These are phyloP conservation scores for Calycina herbarum DNA, from an alignment of 2,329 filamentous ascomycete species.

Conservation along the genomic window DNA sequence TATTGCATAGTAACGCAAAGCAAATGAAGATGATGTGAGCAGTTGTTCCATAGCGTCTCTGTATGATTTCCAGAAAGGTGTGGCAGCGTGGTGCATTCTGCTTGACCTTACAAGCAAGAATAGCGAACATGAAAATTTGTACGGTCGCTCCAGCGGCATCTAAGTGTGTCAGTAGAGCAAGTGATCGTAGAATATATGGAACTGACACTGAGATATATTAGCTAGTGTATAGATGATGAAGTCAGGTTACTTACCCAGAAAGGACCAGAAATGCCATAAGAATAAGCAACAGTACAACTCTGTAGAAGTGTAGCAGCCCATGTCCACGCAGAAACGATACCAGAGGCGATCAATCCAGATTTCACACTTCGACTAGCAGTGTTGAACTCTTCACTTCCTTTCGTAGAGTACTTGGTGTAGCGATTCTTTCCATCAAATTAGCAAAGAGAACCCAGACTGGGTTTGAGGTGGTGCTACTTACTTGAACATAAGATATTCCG, in stretches of 20 bases:
- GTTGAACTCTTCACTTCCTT: conserved; percentile 70
- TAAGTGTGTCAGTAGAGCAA: conserved; percentile 33
- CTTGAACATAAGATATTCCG: conserved; percentile 15
- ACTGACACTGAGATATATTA: neutral
- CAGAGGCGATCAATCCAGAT: conserved; percentile 79
- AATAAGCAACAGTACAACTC: conserved; percentile 73
- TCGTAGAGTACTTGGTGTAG: conserved; percentile 15
- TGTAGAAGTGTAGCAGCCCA: conserved; percentile 83
- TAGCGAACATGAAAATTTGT: conserved; percentile 23
- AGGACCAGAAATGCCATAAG: conserved; percentile 65
- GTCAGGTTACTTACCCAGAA: conserved; percentile 55
- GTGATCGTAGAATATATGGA: conserved; percentile 23
- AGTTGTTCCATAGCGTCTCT: conserved; percentile 40
- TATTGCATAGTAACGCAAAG: conserved; percentile 42
- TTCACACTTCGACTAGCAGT: conserved; percentile 85
- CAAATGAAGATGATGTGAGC: conserved; percentile 44
- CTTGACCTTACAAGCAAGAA: conserved; percentile 45
- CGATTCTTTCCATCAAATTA: conserved; percentile 8
- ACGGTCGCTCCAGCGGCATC: conserved; percentile 45
- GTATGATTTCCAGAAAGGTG: conserved; percentile 45
- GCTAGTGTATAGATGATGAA: neutral
- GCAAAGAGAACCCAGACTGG: neutral
- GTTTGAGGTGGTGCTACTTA: neutral
- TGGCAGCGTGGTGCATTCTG: conserved; percentile 42
- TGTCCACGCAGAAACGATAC: conserved; percentile 89